Conservation (phyloP, 306 rosid species). For the cucumber (Cucumis sativus) region Cucumber_9930_V3 NC_026658.2:3287001-3287500, state of each 20-base stretch:
- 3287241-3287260: neutral
- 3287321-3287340: neutral
- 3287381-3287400: neutral
- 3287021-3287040: slow-evolving; percentile 61
- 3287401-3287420: neutral
- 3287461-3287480: neutral
- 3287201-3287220: neutral
- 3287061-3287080: slow-evolving; percentile 71
- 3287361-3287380: neutral
- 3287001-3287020: slow-evolving; percentile 58
- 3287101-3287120: slow-evolving; percentile 27
- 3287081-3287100: slow-evolving; percentile 85
- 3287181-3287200: neutral
- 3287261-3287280: neutral
- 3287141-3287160: neutral
- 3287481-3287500: too few relatives aligned
- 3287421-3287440: neutral
- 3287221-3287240: neutral
- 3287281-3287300: neutral
- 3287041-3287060: slow-evolving; percentile 53
- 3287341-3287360: neutral
- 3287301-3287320: neutral
- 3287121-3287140: neutral
- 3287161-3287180: neutral
- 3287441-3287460: neutral